These are phyloP conservation scores for Termitomyces sp. DNA, from an alignment of 768 basidiomycete genomes.

Conservation along the genomic window DNA sequence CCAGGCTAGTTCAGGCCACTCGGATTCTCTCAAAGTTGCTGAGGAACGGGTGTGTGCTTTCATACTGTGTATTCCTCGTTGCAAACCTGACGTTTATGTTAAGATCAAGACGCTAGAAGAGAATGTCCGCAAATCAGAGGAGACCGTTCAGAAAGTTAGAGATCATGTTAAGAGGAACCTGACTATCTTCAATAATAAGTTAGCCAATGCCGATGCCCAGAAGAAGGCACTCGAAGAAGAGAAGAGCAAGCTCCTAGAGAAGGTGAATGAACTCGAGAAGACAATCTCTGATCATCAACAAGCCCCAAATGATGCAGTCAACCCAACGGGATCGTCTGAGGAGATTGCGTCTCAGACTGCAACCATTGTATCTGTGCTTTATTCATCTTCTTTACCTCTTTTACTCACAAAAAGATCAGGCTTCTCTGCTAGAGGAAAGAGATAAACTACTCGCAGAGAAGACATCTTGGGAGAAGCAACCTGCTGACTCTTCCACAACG, in stretches of 20 bases:
- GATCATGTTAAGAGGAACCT: constrained; percentile 23
- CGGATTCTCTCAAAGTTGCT: constrained; percentile 21
- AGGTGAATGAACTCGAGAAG: constrained; percentile 30
- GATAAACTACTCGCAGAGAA: constrained; percentile 61
- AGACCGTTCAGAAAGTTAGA: constrained; percentile 31
- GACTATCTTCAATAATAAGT: constrained; percentile 23
- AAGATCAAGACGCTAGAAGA: constrained; percentile 40
- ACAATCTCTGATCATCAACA: constrained; percentile 28
- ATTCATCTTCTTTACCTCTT: neutral
- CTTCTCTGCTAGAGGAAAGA: constrained; percentile 48
- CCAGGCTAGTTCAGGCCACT: constrained; percentile 21
- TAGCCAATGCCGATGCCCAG: constrained; percentile 29
- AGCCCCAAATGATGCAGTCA: constrained; percentile 16
- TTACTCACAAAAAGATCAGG: constrained; percentile 26
- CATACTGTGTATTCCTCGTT: neutral
- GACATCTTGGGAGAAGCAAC: constrained; percentile 29
- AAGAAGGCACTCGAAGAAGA: constrained; percentile 30
- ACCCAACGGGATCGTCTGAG: constrained; percentile 14
- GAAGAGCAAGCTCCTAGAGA: constrained; percentile 31
- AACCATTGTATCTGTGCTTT: constrained; percentile 26
- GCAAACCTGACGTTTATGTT: neutral
- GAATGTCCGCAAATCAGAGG: constrained; percentile 34
- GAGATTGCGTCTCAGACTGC: constrained; percentile 27
- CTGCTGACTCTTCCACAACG: constrained; percentile 11
- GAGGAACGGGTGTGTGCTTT: constrained; percentile 22